Base-by-base conservation (phyloP, 768 basidiomycete species). In the Trametes coccinea region DNA sequence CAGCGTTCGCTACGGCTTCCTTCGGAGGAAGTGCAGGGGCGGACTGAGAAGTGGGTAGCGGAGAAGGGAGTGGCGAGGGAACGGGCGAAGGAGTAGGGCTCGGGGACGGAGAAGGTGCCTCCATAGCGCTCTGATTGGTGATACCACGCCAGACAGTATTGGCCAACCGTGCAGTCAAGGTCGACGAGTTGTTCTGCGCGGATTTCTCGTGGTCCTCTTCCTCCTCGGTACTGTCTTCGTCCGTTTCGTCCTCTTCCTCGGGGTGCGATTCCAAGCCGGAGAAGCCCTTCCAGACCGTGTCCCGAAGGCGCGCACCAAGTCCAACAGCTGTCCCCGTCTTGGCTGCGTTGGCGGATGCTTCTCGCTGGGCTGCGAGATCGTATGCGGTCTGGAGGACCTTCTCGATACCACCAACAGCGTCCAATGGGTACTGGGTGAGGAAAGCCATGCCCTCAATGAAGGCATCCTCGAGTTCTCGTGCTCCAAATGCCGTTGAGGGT, bases 71-170 rank as follows among this genome's bases (percentile, higher is more conserved):
- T 14, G 70, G 52, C 3, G 69, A 66, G 8, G 63, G 44, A 2
- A 67, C 57, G 31, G 48, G 54, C n/a, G 60, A 46, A 11, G 62
- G 59, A 50, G 57, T 30, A 9, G 65, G 69, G 51, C 75, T 71
- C 4, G 73, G 69, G 5, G 75, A 72, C 8, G 71, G 69, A 16
- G 67, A 67, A 2, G 86, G 81, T 9, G 76, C 74, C n/a, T 88
- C 88, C 88, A 88, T 88, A 2, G 87, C 83, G 60, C 80, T 82
- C 70, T 87, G 86, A 66, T 90, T 91, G 3, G 88, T 89, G 65
- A 91, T 84, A 3, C 89, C 90, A 69, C 82, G 80, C 89, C 89
- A 91, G 22, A 90, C 80, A n/a, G 82, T 84, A 59, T 75, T 83
- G 8, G 87, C 83, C 13, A 89, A 69, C 37, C 82, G 78, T 44